Conservation (phyloP, 1,284 basidiomycete species). For the Cryptococcus sp. region DNA sequence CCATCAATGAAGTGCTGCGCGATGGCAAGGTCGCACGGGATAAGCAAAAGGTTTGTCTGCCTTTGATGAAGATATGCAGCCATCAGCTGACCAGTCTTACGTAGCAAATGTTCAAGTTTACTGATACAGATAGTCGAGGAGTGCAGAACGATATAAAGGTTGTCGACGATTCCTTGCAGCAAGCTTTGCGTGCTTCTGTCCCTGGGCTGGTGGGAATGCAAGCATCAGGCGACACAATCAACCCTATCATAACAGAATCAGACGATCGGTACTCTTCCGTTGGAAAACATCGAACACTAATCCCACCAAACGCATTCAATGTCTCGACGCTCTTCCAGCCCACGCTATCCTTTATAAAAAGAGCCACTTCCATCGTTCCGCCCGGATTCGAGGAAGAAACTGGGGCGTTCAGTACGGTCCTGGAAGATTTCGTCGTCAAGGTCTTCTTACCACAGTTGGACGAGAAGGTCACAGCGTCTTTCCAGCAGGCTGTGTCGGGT, state of each 20-base stretch:
- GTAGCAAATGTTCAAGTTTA: constrained; percentile 84
- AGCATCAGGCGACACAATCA: constrained; percentile 54
- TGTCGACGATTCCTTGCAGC: constrained; percentile 83
- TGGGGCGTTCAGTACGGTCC: constrained; percentile 63
- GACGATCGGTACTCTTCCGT: constrained; percentile 69
- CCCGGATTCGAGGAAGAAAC: constrained; percentile 67
- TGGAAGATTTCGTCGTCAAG: constrained; percentile 93
- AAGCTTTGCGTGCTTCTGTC: constrained; percentile 83
- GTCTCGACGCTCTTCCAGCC: constrained; percentile 92
- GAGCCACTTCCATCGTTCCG: constrained; percentile 68
- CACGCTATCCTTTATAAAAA: constrained; percentile 80
- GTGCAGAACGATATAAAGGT: constrained; percentile 67
- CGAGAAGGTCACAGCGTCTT: constrained; percentile 86
- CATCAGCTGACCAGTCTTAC: constrained; percentile 1
- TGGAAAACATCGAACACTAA: constrained; percentile 80
- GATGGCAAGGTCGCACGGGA: constrained; percentile 76
- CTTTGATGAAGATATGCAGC: not conserved
- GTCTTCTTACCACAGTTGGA: constrained; percentile 94
- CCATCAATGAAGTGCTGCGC: constrained; percentile 92
- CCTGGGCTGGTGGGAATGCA: constrained; percentile 74
- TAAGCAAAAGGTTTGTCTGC: constrained; percentile 65
- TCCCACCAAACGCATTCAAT: constrained; percentile 92
- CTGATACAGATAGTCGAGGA: constrained; percentile 77
- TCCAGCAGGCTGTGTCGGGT: constrained; percentile 80
- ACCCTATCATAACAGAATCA: constrained; percentile 49